phyloP scores from a whole-genome alignment of 2,329 filamentous ascomycete species.

The Aspergillus phoenicis region DNA sequence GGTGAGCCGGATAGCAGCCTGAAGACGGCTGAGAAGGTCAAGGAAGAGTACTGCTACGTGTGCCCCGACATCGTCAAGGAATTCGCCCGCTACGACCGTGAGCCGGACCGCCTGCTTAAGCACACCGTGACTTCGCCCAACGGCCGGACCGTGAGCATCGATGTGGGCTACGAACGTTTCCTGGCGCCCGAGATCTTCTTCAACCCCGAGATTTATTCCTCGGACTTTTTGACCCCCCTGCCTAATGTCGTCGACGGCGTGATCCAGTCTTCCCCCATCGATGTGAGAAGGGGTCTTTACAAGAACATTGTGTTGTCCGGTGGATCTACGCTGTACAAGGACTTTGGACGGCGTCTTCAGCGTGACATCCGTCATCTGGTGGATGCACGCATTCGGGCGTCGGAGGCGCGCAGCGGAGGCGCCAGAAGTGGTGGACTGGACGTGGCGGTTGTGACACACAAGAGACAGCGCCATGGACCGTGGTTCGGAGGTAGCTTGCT shows the following conservation, averaged over 20 bases:
- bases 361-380: conserved; percentile 96
- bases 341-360: conserved; percentile 94
- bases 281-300: conserved; percentile 94
- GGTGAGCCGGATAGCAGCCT: conserved; percentile 95
- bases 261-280: conserved; percentile 96
- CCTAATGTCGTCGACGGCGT: conserved; percentile 93
- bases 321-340: conserved; percentile 96
- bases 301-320: conserved; percentile 99
- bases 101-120: conserved; percentile 86
- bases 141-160: conserved; percentile 80
- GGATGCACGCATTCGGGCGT: conserved; percentile 87
- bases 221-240: conserved; percentile 94
- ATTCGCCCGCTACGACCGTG: conserved; percentile 89
- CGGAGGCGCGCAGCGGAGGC: conserved; percentile 86
- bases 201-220: conserved; percentile 99
- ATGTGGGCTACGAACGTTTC: conserved; percentile 97
- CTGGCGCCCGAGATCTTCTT: conserved; percentile 99
- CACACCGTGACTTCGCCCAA: conserved; percentile 85
- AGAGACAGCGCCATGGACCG: conserved; percentile 92
- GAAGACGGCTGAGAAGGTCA: conserved; percentile 97
- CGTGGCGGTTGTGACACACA: conserved; percentile 96
- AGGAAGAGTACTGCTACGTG: conserved; percentile 98
- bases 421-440: conserved; percentile 92
- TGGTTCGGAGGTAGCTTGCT: conserved; percentile 98
- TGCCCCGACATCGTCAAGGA: conserved; percentile 99